Percentiles rank a stretch among this genome's conserved stretches.
These are phyloP conservation scores for Tulasnella calospora DNA, from an alignment of 768 basidiomycete species.

Conservation along the genomic window DNA sequence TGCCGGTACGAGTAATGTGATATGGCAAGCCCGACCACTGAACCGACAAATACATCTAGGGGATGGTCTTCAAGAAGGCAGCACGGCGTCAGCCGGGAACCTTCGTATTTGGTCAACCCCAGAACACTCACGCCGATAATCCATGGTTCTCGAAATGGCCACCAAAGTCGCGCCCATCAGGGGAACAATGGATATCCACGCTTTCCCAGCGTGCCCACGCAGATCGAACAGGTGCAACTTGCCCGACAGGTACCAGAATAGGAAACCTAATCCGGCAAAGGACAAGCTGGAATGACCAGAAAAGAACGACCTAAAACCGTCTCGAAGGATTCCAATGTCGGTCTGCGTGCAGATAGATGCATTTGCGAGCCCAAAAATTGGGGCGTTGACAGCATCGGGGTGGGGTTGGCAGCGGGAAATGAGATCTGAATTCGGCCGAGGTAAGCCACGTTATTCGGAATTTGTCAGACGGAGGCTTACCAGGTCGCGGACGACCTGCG, in stretches of 20 bases:
- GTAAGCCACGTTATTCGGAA: conserved; percentile 17
- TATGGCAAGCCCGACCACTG: conserved; percentile 63
- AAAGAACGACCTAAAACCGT: conserved; percentile 90
- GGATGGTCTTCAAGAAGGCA: conserved; percentile 62
- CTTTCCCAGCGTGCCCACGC: conserved; percentile 70
- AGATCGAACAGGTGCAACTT: conserved; percentile 88
- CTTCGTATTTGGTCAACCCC: background rate
- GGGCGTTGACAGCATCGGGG: conserved; percentile 57
- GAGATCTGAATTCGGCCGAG: conserved; percentile 44
- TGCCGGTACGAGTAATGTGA: conserved; percentile 77
- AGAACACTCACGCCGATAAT: conserved; percentile 65
- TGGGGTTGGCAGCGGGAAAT: conserved; percentile 67
- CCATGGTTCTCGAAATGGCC: conserved; percentile 89
- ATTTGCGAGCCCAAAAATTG: conserved; percentile 62
- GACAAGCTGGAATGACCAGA: conserved; percentile 89
- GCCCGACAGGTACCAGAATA: conserved; percentile 83
- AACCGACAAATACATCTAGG: conserved; percentile 83
- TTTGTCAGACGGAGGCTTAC: conserved; percentile 37
- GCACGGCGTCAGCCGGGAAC: background rate
- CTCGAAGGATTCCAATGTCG: conserved; percentile 52
- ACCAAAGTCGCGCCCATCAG: conserved; percentile 69
- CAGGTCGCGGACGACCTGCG: conserved; percentile 86
- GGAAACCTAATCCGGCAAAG: conserved; percentile 87
- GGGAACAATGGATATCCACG: conserved; percentile 78
- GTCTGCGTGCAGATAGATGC: conserved; percentile 75